phyloP scores from a whole-genome alignment of 805 yeast genomes.

The Lipomyces yamadae region DNA sequence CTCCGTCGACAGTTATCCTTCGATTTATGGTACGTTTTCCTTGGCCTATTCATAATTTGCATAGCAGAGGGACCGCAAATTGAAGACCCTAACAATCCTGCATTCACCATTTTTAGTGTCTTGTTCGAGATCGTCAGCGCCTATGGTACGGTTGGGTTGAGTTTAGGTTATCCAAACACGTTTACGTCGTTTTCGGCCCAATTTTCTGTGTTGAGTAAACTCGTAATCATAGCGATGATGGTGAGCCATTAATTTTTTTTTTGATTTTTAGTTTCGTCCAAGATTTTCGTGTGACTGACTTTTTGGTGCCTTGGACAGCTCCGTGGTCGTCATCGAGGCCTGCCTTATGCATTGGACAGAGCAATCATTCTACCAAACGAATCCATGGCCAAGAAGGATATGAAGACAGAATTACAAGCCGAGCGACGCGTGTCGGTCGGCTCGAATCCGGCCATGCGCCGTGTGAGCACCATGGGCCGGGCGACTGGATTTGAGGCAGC shows the following conservation, averaged over 20 bases:
- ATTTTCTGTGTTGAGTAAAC: conserved; percentile 73
- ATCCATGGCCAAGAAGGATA: conserved; percentile 63
- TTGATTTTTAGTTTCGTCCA: too few relatives aligned
- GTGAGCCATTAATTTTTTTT: neutral
- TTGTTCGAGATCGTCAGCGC: conserved; percentile 92
- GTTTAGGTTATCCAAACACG: conserved; percentile 76
- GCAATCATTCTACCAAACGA: conserved; percentile 83
- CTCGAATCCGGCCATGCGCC: conserved; percentile 14
- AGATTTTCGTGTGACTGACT: neutral
- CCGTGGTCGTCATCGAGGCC: conserved; percentile 95
- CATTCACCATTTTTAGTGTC: conserved; percentile 70
- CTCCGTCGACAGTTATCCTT: conserved; percentile 88
- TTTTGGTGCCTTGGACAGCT: conserved; percentile 44
- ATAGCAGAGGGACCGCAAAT: conserved; percentile 79
- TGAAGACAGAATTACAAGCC: conserved; percentile 19
- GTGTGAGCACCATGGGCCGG: conserved; percentile 14
- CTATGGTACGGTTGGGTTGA: conserved; percentile 94
- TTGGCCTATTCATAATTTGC: conserved; percentile 85
- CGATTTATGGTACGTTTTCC: conserved; percentile 90
- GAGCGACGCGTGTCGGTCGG: conserved; percentile 21
- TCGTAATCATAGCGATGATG: conserved; percentile 87
- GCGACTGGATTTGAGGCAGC: neutral
- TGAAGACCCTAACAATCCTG: conserved; percentile 48
- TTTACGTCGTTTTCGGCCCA: conserved; percentile 74
- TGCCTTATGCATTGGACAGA: conserved; percentile 90